Evolutionary conservation across 768 basidiomycete species (phyloP).

Genomic region (Lepiota venenata): DNA sequence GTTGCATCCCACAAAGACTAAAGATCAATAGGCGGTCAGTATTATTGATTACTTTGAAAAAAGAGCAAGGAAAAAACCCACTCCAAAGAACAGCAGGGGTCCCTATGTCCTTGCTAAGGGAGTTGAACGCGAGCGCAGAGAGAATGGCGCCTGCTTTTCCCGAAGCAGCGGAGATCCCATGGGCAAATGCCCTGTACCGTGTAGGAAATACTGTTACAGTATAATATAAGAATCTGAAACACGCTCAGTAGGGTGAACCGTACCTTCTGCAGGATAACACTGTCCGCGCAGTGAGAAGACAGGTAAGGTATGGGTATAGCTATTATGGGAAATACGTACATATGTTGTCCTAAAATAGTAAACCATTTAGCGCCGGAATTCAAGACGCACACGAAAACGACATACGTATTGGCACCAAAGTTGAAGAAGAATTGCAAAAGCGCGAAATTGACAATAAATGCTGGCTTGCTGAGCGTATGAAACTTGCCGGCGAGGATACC

Average conservation of each 20-base stretch:
- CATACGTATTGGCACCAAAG: slow-evolving; percentile 71
- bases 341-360: slow-evolving; percentile 43
- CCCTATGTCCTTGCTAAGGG: slow-evolving; percentile 55
- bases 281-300: slow-evolving; percentile 17
- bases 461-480: slow-evolving; percentile 45
- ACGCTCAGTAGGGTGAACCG: not conserved
- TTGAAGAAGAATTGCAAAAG: slow-evolving; percentile 83
- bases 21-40: not conserved
- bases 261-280: slow-evolving; percentile 67
- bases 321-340: slow-evolving; percentile 23
- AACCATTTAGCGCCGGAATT: not conserved
- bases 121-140: slow-evolving; percentile 70
- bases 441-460: slow-evolving; percentile 72
- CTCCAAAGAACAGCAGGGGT: slow-evolving; percentile 70
- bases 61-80: slow-evolving; percentile 30
- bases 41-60: not conserved
- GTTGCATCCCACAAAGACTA: slow-evolving; percentile 68
- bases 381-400: slow-evolving; percentile 6
- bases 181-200: slow-evolving; percentile 66
- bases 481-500: slow-evolving; percentile 69
- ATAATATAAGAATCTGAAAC: not conserved
- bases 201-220: slow-evolving; percentile 64
- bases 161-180: slow-evolving; percentile 69
- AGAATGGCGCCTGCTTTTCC: slow-evolving; percentile 81
- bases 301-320: not conserved